Evolutionary conservation across 495 filamentous ascomycete genomes (phyloP).

Genomic region (Talaromyces proteolyticus): DNA sequence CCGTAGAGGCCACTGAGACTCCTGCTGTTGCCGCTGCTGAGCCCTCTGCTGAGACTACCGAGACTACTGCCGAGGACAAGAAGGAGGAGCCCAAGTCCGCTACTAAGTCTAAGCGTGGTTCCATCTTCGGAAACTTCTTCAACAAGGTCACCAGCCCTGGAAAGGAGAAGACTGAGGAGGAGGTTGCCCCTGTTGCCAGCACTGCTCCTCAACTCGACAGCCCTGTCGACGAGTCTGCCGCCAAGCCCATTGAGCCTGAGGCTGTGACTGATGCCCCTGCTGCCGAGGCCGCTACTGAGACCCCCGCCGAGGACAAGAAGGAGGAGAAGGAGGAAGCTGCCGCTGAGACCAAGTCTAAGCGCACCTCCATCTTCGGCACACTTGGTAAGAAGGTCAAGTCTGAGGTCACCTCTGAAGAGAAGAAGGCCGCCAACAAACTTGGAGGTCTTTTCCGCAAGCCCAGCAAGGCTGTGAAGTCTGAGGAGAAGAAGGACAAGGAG

Average conservation of each 20-base stretch:
- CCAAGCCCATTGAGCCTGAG: conserved; percentile 39
- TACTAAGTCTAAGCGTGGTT: conserved; percentile 42
- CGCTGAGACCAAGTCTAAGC: conserved; percentile 38
- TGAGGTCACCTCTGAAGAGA: conserved; percentile 42
- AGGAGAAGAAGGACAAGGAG: conserved; percentile 26
- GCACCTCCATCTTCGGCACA: conserved; percentile 49
- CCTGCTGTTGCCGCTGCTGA: conserved; percentile 11
- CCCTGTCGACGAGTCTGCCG: conserved; percentile 39
- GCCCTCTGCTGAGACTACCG: conserved; percentile 15
- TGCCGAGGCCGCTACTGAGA: conserved; percentile 26
- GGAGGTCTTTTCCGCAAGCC: conserved; percentile 52
- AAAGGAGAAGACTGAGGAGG: conserved; percentile 47
- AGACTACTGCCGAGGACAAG: conserved; percentile 21
- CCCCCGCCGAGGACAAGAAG: conserved; percentile 18
- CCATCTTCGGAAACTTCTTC: conserved; percentile 49
- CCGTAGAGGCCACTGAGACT: conserved; percentile 10
- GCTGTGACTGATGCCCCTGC: conserved; percentile 30
- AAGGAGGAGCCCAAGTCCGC: conserved; percentile 35
- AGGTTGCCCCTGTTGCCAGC: conserved; percentile 40
- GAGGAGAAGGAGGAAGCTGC: conserved; percentile 11
- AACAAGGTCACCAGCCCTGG: conserved; percentile 49
- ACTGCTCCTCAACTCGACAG: conserved; percentile 47
- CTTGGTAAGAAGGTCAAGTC: conserved; percentile 52
- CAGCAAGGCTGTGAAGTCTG: conserved; percentile 47
- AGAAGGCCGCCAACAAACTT: conserved; percentile 45